Base-by-base conservation (phyloP, 1,284 basidiomycete species). In the Entoloma clypeatum region DNA sequence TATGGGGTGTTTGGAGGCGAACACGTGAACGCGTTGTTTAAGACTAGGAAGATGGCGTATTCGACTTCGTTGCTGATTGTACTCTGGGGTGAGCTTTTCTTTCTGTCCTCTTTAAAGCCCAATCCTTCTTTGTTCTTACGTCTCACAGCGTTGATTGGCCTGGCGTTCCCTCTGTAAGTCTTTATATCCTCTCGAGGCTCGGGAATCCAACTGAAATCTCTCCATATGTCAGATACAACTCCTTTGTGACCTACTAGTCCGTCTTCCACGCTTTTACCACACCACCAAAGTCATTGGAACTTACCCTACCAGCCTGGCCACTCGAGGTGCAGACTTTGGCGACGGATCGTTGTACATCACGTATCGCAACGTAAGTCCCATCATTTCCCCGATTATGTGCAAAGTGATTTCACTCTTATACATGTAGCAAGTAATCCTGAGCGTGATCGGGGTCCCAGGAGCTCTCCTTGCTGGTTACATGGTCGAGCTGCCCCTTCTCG, bases 221-320 rank as follows among this genome's bases (percentile, higher is more conserved):
- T 27, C 8, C 9, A 3, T 34, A 7, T 38, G 29, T 2, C 41
- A 67, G 63, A 38, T 86, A 65, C 57, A 82, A 84, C 61, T 68
- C 73, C 16, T 86, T 82, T 51, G 70, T 82, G 11, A 76, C 76
- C 3, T 80, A 77, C 48, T 87, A 75, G 79, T 81, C 43, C 45
- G 77, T 62, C 31, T 46, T 35, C 11, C 18, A 22, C 27, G 9
- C 19, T 22, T 25, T 30, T 9, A 13, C 28, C 31, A 2, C 9
- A 19, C 17, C 67, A n/a, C 34, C 16, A 13, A 38, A 16, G 2
- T 17, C 10, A 5, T 14, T 21, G 16, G 26, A 21, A 1, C 14
- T 8, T 21, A 9, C 19, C 6, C 46, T 11, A 50, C 35, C 7
- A 81, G 79, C 56, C 66, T 84, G 13, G 64, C 69, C 14, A 78